These are phyloP conservation scores for Abrus pulchellus DNA, from an alignment of 306 rosid species.

Conservation along the genomic window DNA sequence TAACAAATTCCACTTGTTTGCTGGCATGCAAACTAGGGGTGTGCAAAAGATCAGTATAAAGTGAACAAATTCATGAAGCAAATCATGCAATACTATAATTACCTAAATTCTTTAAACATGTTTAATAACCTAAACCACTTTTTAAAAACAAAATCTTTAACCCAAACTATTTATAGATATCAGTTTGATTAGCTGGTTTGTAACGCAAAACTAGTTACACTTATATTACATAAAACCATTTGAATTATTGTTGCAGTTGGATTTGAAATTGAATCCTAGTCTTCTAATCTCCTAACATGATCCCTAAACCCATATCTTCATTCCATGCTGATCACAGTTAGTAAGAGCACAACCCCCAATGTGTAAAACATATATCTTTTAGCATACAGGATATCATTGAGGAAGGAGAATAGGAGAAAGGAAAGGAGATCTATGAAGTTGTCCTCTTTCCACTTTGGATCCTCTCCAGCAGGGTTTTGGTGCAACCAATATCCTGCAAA, in stretches of 20 bases:
- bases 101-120: neutral
- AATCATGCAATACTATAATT: neutral
- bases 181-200: neutral
- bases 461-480: no score
- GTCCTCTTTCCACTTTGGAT: no score
- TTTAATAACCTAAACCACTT: neutral
- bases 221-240: no score
- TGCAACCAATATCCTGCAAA: no score
- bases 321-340: neutral
- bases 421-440: neutral
- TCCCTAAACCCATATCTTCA: no score
- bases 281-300: no score
- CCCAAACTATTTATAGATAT: neutral
- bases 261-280: no score
- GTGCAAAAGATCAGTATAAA: no score
- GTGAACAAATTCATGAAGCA: neutral
- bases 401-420: neutral
- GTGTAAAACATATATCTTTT: neutral
- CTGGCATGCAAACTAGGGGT: neutral
- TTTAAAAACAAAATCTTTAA: neutral
- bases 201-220: neutral
- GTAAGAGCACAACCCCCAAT: neutral
- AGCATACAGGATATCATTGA: neutral
- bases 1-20: neutral
- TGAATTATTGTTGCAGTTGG: no score